Percentiles rank a stretch among this genome's conserved stretches.
Conservation (phyloP, 2,329 filamentous ascomycete genomes). For the Zalaria obscura region DNA sequence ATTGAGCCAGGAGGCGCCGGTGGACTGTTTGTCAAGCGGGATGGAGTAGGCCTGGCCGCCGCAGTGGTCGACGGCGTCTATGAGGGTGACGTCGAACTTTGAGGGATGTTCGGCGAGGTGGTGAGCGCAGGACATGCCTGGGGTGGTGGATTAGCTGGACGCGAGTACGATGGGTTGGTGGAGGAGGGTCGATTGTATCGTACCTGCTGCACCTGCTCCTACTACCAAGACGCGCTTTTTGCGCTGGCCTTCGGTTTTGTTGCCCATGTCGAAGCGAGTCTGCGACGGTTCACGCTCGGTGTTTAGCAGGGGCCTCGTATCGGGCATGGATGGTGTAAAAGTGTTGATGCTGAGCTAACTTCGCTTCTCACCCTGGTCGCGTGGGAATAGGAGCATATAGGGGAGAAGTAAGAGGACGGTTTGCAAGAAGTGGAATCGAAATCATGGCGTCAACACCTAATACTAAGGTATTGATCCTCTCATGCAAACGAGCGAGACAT, state of each 20-base stretch:
- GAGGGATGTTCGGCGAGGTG: slow-evolving; percentile 52
- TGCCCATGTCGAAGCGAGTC: slow-evolving; percentile 20
- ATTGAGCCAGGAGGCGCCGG: slow-evolving; percentile 46
- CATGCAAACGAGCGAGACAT: too few species aligned
- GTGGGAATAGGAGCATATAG: too few species aligned
- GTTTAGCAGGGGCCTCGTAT: slow-evolving; percentile 5
- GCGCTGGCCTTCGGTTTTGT: slow-evolving; percentile 20
- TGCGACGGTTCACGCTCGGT: slow-evolving; percentile 10
- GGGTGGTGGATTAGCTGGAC: neutral
- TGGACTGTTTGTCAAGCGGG: slow-evolving; percentile 37
- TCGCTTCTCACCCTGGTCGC: too few species aligned
- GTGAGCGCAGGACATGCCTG: slow-evolving; percentile 49
- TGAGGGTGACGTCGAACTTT: slow-evolving; percentile 49
- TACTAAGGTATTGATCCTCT: too few species aligned
- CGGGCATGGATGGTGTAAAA: slow-evolving; percentile 1
- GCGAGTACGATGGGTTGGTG: neutral
- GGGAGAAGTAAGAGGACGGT: too few species aligned
- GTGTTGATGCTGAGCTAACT: too few species aligned
- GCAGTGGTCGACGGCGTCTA: slow-evolving; percentile 44
- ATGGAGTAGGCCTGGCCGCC: slow-evolving; percentile 48
- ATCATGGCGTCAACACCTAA: too few species aligned
- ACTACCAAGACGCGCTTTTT: slow-evolving; percentile 42
- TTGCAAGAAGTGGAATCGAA: too few species aligned
- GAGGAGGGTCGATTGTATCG: slow-evolving; percentile 24
- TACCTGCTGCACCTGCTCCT: slow-evolving; percentile 49